phyloP scores from a whole-genome alignment of 495 filamentous ascomycete genomes.

The Xylaria curta region DNA sequence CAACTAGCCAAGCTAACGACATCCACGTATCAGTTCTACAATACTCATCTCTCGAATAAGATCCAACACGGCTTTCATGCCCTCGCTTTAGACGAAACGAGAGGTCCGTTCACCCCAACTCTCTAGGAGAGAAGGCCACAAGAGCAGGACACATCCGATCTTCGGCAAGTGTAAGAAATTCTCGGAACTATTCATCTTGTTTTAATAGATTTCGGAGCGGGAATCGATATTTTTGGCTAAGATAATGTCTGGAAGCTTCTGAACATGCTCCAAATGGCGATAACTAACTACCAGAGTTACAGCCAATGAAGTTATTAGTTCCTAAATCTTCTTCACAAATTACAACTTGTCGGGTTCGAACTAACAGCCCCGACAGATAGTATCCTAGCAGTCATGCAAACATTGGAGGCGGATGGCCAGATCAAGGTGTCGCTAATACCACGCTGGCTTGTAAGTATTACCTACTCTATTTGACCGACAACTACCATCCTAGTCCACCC shows the following conservation, averaged over 20 bases:
- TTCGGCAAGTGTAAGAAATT: slow-evolving; percentile 60
- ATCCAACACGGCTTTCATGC: slow-evolving; percentile 77
- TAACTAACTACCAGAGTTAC: slow-evolving; percentile 54
- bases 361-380: too few species aligned
- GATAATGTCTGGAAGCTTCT: not conserved
- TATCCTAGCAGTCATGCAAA: slow-evolving; percentile 68
- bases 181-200: slow-evolving; percentile 32
- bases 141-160: slow-evolving; percentile 50
- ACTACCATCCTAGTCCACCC: not conserved
- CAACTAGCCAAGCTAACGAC: slow-evolving; percentile 26
- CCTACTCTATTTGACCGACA: too few species aligned
- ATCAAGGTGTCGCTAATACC: slow-evolving; percentile 66
- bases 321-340: too few species aligned
- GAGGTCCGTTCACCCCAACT: slow-evolving; percentile 67
- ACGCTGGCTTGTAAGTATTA: slow-evolving; percentile 64
- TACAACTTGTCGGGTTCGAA: too few species aligned
- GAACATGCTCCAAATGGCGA: not conserved
- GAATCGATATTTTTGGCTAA: not conserved
- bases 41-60: slow-evolving; percentile 61
- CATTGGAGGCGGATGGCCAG: slow-evolving; percentile 62
- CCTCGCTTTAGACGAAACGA: slow-evolving; percentile 73
- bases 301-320: too few species aligned
- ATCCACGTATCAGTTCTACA: slow-evolving; percentile 59
- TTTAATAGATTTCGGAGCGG: too few species aligned
- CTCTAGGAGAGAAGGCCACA: slow-evolving; percentile 60